Evolutionary conservation across 116 monocot genomes (phyloP).

Genomic region (Dioscorea cayenensis): DNA sequence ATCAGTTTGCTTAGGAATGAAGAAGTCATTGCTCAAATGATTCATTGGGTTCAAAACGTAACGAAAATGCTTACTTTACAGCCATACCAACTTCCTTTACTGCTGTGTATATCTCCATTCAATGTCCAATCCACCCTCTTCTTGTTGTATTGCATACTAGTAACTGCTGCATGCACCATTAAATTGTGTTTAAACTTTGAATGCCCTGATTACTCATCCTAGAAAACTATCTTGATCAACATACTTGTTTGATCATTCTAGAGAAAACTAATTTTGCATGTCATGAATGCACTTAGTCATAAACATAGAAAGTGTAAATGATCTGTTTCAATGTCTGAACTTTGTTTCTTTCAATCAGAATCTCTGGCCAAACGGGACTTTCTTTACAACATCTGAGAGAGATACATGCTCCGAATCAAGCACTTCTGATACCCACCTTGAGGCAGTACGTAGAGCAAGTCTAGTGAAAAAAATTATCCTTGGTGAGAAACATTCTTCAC

Average conservation of each 20-base stretch:
- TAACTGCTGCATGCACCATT: not conserved
- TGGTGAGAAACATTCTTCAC: conserved; percentile 33
- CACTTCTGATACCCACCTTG: conserved; percentile 78
- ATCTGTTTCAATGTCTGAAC: not conserved
- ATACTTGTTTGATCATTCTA: not conserved
- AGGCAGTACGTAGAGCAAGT: conserved; percentile 88
- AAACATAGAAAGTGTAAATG: not conserved
- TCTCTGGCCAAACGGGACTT: conserved; percentile 91
- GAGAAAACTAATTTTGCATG: not conserved
- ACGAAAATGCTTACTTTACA: conserved; percentile 1
- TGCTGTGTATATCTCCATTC: not conserved
- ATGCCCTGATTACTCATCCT: not conserved
- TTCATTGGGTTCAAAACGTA: conserved; percentile 91
- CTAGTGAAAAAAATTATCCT: conserved; percentile 88
- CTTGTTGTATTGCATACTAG: not conserved
- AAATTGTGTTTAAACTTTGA: not conserved
- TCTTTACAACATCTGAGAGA: conserved; percentile 68
- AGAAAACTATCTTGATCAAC: not conserved
- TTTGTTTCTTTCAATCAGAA: conserved; percentile 34
- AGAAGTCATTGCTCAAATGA: conserved; percentile 70
- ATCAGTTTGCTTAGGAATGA: conserved; percentile 78
- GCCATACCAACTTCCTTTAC: not conserved
- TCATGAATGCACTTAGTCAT: not conserved
- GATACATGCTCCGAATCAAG: conserved; percentile 6
- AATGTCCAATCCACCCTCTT: not conserved